These are phyloP conservation scores for Smallanthus sonchifolius DNA, from an alignment of 129 eudicot genomes.

Conservation along the genomic window DNA sequence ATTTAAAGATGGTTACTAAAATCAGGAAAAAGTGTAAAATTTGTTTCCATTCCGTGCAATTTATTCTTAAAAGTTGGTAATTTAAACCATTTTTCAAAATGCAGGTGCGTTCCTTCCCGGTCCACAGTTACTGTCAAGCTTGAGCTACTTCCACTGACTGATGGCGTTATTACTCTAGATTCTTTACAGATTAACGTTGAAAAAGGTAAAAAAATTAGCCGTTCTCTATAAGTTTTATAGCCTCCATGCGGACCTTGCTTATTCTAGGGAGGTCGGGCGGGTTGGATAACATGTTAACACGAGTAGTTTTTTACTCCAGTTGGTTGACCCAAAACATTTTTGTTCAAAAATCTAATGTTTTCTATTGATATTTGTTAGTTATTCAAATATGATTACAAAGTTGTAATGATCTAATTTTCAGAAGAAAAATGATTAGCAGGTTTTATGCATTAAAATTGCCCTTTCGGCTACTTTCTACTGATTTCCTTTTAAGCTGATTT, in stretches of 20 bases:
- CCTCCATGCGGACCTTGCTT: not conserved
- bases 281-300: not conserved
- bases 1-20: not conserved
- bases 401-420: not conserved
- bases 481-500: not conserved
- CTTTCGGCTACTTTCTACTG: not conserved
- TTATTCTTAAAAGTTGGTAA: not conserved
- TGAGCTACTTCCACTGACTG: constrained; percentile 82
- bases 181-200: constrained; percentile 75
- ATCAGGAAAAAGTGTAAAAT: not conserved
- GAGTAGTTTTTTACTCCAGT: not conserved
- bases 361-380: not conserved
- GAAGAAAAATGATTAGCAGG: not conserved
- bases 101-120: constrained; percentile 75
- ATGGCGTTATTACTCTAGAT: constrained; percentile 81
- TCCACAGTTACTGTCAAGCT: constrained; percentile 75
- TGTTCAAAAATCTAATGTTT: not conserved
- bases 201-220: constrained; percentile 44
- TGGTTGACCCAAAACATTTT: not conserved
- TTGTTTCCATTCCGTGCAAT: not conserved
- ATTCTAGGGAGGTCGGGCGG: not conserved
- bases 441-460: not conserved
- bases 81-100: not conserved
- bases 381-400: not conserved
- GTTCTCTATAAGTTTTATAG: not conserved